Percentiles rank a stretch among this genome's conserved stretches.
Conservation (phyloP, 129 eudicot species). For the Centella asiatica region DNA sequence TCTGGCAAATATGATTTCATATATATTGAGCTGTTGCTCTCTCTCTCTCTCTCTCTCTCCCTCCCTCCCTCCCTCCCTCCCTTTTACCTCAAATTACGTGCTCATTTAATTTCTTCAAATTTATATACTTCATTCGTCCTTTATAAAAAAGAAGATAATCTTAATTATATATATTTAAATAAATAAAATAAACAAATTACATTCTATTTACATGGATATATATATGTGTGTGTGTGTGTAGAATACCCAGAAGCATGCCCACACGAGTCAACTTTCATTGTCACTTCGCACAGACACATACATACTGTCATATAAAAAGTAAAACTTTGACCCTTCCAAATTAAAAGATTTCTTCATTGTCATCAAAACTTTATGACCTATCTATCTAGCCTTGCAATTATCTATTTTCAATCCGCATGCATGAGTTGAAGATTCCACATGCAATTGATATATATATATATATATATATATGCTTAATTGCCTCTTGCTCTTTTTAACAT, state of each 20-base stretch:
- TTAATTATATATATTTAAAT: too few species aligned
- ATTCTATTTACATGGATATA: too few species aligned
- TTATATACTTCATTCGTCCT: too few species aligned
- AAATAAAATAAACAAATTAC: too few species aligned
- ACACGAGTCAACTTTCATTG: constrained; percentile 4
- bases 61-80: not conserved
- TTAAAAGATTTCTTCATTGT: not conserved
- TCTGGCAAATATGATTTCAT: constrained; percentile 6
- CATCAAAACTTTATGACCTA: not conserved
- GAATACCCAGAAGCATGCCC: not conserved
- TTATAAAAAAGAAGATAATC: too few species aligned
- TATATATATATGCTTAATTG: too few species aligned
- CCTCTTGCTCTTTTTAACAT: too few species aligned
- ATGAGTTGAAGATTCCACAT: too few species aligned
- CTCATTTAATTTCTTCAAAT: too few species aligned
- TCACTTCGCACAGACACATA: not conserved
- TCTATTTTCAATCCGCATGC: too few species aligned
- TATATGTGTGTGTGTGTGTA: not conserved
- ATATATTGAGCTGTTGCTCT: not conserved
- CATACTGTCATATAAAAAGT: not conserved
- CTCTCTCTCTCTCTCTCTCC: not conserved
- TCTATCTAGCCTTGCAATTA: not conserved
- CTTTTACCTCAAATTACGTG: too few species aligned
- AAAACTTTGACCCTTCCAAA: not conserved
- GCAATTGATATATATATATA: too few species aligned